These are phyloP conservation scores for Capsicum rhomboideum DNA, from an alignment of 257 asterid species.

Conservation along the genomic window DNA sequence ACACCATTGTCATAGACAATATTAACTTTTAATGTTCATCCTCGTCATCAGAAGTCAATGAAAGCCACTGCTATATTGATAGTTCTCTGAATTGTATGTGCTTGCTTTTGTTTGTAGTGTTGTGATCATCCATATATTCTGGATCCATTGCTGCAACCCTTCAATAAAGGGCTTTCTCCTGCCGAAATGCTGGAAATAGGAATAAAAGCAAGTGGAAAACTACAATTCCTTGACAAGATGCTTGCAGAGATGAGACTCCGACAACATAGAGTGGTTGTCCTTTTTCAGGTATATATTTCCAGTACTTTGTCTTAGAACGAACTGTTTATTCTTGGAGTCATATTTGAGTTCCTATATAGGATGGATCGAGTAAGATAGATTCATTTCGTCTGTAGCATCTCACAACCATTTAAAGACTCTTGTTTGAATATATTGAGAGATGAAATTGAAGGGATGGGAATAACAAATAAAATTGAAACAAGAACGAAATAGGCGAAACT, in stretches of 20 bases:
- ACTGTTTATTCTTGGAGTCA: neutral
- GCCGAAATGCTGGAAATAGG: slow-evolving; percentile 51
- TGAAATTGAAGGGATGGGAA: neutral
- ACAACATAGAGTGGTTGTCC: slow-evolving; percentile 53
- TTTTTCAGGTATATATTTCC: slow-evolving; percentile 59
- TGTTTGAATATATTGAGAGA: neutral
- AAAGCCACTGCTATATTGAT: neutral
- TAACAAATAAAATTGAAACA: neutral
- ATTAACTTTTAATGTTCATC: neutral
- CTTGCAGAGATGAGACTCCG: slow-evolving; percentile 49
- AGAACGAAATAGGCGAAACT: neutral
- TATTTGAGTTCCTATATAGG: neutral
- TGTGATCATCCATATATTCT: slow-evolving; percentile 81
- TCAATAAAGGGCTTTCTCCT: slow-evolving; percentile 35
- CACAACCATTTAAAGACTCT: neutral
- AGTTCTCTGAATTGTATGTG: neutral
- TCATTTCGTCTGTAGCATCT: neutral
- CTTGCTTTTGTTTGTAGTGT: slow-evolving; percentile 42
- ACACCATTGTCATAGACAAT: neutral
- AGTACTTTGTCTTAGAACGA: neutral
- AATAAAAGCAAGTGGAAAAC: slow-evolving; percentile 78
- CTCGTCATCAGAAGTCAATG: neutral
- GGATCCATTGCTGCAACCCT: slow-evolving; percentile 42
- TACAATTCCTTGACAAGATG: slow-evolving; percentile 63
- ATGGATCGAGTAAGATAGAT: neutral